Conservation (phyloP, 768 basidiomycete genomes). For the Botryobasidium botryosum region DNA sequence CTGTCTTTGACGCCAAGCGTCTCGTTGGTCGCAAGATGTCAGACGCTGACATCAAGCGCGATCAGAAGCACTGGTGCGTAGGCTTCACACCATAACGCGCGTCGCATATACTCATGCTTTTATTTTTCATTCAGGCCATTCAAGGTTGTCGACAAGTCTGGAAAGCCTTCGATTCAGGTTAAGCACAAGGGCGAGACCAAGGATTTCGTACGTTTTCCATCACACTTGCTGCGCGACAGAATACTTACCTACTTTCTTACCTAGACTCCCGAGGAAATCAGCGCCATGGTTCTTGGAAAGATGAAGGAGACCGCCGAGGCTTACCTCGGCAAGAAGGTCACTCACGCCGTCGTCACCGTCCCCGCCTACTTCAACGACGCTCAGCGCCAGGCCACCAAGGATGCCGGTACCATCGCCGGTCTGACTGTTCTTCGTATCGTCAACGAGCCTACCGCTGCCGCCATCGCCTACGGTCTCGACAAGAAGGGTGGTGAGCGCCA, state of each 20-base stretch:
- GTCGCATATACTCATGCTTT: not conserved
- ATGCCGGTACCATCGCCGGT: constrained; percentile 89
- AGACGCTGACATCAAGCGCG: constrained; percentile 63
- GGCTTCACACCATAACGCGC: constrained; percentile 3
- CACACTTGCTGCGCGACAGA: not conserved
- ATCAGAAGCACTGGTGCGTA: constrained; percentile 87
- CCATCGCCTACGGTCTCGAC: constrained; percentile 96
- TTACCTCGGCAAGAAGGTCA: constrained; percentile 89
- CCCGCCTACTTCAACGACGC: constrained; percentile 99
- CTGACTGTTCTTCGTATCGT: constrained; percentile 92
- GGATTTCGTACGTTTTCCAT: constrained; percentile 49
- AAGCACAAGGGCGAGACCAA: constrained; percentile 61
- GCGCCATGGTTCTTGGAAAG: constrained; percentile 87
- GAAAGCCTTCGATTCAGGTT: constrained; percentile 68
- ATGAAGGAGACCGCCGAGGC: constrained; percentile 99
- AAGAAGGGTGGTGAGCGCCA: constrained; percentile 88
- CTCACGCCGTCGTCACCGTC: constrained; percentile 95
- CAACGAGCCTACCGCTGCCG: constrained; percentile 94
- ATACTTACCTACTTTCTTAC: not conserved
- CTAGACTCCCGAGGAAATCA: constrained; percentile 85
- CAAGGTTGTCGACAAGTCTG: constrained; percentile 55
- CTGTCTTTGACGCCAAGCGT: constrained; percentile 93
- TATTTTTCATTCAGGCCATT: constrained; percentile 33
- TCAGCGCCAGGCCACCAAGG: constrained; percentile 97
- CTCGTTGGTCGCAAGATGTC: constrained; percentile 77